These are phyloP conservation scores for Hortaea werneckii DNA, from an alignment of 2,329 filamentous ascomycete genomes.

Conservation along the genomic window DNA sequence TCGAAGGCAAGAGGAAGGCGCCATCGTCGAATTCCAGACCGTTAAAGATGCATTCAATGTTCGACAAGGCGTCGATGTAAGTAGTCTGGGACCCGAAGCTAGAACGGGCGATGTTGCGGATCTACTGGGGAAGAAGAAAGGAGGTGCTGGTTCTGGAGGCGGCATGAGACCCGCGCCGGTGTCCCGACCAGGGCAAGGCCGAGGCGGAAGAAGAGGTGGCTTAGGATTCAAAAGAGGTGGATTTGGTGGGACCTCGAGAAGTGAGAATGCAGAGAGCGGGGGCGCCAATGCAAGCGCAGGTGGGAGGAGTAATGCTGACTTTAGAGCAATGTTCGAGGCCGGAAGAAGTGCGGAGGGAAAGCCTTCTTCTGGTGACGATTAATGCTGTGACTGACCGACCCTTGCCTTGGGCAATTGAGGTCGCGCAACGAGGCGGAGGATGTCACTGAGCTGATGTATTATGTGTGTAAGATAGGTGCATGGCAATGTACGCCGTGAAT, in stretches of 20 bases:
- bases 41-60: constrained; percentile 63
- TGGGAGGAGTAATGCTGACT: constrained; percentile 49
- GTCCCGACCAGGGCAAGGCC: constrained; percentile 34
- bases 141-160: constrained; percentile 3
- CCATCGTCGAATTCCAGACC: constrained; percentile 71
- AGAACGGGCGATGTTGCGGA: constrained; percentile 43
- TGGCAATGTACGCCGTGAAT: too few relatives aligned
- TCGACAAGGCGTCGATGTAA: constrained; percentile 36
- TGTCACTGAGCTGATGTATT: too few relatives aligned
- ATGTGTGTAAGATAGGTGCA: too few relatives aligned
- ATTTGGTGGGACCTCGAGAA: constrained; percentile 4
- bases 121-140: constrained; percentile 35
- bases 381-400: too few relatives aligned
- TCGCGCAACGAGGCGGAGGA: too few relatives aligned
- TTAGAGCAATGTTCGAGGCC: constrained; percentile 42
- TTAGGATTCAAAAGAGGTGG: constrained; percentile 39
- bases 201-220: constrained; percentile 37
- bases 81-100: constrained; percentile 29
- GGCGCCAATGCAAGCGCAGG: constrained; percentile 8
- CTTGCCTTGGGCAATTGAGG: too few relatives aligned
- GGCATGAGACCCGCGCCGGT: constrained; percentile 18
- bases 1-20: constrained; percentile 72
- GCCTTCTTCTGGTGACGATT: too few relatives aligned
- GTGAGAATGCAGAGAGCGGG: constrained; percentile 17
- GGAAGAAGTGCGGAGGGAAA: constrained; percentile 2